A percentile compares a stretch with the other conserved stretches of the same genome.
Evolutionary conservation across 2,329 filamentous ascomycete genomes (phyloP).

Genomic region (Sporothrix phasma): DNA sequence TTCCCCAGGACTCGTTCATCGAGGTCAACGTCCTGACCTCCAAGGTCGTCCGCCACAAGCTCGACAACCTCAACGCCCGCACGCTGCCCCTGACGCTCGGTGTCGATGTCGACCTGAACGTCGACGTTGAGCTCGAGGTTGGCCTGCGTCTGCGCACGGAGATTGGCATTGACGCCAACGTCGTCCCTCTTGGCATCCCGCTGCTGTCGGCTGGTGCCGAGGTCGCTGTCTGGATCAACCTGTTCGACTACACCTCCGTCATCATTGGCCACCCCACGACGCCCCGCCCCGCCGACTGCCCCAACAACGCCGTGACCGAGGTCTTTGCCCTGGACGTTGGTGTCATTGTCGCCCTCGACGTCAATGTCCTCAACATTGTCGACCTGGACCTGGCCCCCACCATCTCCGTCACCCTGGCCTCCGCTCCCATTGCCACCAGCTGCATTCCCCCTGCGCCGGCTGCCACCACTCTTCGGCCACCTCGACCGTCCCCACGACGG

Average conservation of each 20-base stretch:
- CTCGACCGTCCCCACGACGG: neutral
- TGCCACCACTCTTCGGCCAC: neutral
- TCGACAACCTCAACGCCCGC: constrained; percentile 21
- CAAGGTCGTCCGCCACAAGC: constrained; percentile 20
- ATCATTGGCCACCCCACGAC: constrained; percentile 15
- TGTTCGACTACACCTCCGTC: constrained; percentile 25
- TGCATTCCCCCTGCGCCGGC: constrained; percentile 16
- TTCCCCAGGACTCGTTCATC: constrained; percentile 23
- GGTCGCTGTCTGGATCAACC: constrained; percentile 24
- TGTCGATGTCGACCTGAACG: constrained; percentile 20
- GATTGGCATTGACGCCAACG: constrained; percentile 19
- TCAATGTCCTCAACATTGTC: constrained; percentile 20
- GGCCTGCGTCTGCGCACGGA: constrained; percentile 25
- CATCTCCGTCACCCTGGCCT: constrained; percentile 23
- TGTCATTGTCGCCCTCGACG: constrained; percentile 22
- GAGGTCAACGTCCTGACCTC: constrained; percentile 23
- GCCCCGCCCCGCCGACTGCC: neutral
- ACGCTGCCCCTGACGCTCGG: constrained; percentile 21
- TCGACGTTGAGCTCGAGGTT: constrained; percentile 21
- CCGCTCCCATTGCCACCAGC: constrained; percentile 15
- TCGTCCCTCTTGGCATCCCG: constrained; percentile 22
- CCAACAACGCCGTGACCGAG: constrained; percentile 16
- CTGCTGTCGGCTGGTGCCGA: constrained; percentile 22
- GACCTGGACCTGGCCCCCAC: constrained; percentile 23
- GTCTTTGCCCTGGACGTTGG: constrained; percentile 22